phyloP scores from a whole-genome alignment of 352 stramenopile genomes.

The Paralagenidium karlingii region DNA sequence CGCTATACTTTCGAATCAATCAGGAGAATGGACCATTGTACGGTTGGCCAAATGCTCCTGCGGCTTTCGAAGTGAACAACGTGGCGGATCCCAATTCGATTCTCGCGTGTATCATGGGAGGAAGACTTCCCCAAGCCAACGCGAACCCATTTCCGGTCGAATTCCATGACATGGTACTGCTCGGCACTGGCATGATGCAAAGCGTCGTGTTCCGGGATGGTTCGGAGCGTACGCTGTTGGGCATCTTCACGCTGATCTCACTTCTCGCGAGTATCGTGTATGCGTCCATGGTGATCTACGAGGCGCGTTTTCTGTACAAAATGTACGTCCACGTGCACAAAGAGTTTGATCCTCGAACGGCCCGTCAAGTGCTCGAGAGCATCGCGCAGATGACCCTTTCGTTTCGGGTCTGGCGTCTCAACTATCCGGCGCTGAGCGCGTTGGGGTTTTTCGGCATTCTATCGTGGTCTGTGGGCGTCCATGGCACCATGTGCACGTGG shows the following conservation, averaged over 20 bases:
- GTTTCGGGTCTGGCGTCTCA: not conserved
- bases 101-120: slow-evolving; percentile 5
- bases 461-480: not conserved
- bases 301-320: not conserved
- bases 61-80: too few relatives aligned
- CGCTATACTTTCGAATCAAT: slow-evolving; percentile 2
- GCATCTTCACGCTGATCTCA: slow-evolving; percentile 3
- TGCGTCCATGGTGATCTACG: slow-evolving; percentile 1
- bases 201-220: not conserved
- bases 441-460: slow-evolving; percentile 3
- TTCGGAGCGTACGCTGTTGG: slow-evolving; percentile 1
- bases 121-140: not conserved
- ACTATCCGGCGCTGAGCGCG: too few relatives aligned
- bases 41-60: slow-evolving; percentile 1
- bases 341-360: not conserved
- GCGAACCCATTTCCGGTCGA: slow-evolving; percentile 1
- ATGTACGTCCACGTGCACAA: not conserved
- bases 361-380: not conserved
- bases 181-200: slow-evolving; percentile 1
- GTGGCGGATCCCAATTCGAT: slow-evolving; percentile 1
- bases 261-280: not conserved
- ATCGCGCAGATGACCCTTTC: too few relatives aligned
- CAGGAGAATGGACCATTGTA: too few relatives aligned
- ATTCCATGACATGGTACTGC: too few relatives aligned
- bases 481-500: slow-evolving; percentile 1